Evolutionary conservation across 176 grass and related monocot species (phyloP).

Genomic region (Oryza meyeriana): DNA sequence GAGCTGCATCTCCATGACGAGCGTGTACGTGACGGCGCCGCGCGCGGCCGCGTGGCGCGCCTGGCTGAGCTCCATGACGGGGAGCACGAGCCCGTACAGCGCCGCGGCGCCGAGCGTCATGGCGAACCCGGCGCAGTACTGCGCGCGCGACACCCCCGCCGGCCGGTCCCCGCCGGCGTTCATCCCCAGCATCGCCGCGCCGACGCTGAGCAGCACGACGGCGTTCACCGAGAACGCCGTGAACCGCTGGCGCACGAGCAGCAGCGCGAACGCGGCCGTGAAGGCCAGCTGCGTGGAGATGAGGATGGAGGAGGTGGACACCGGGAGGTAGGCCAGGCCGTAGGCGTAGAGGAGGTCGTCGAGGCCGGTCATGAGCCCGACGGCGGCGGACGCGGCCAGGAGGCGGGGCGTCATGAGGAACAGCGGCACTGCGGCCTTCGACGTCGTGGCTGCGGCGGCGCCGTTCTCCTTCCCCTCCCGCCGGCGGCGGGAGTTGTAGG

Average conservation of each 20-base stretch:
- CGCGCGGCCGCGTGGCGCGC: constrained; percentile 40
- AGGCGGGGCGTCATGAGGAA: constrained; percentile 54
- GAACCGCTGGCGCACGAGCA: constrained; percentile 70
- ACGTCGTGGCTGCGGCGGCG: background rate
- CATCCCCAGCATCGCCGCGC: constrained; percentile 64
- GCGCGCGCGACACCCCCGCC: constrained; percentile 35
- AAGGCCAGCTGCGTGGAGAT: constrained; percentile 82
- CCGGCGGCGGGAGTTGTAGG: constrained; percentile 38
- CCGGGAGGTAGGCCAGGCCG: constrained; percentile 61
- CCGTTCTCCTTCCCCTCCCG: background rate
- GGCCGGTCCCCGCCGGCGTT: constrained; percentile 51
- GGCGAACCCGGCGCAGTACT: constrained; percentile 65
- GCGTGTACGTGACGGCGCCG: constrained; percentile 45
- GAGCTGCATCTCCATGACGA: constrained; percentile 89
- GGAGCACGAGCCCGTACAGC: constrained; percentile 55
- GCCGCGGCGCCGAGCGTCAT: constrained; percentile 65
- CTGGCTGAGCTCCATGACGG: constrained; percentile 71
- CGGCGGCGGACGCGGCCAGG: constrained; percentile 31
- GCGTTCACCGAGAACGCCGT: constrained; percentile 73
- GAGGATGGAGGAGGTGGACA: constrained; percentile 79
- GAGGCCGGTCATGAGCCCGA: constrained; percentile 62
- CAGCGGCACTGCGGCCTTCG: too few species aligned
- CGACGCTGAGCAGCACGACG: constrained; percentile 63
- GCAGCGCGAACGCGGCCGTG: constrained; percentile 65
- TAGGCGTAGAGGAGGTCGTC: constrained; percentile 76